These are phyloP conservation scores for Ophiostoma novo-ulmi DNA, from an alignment of 2,329 filamentous ascomycete genomes.

Conservation along the genomic window DNA sequence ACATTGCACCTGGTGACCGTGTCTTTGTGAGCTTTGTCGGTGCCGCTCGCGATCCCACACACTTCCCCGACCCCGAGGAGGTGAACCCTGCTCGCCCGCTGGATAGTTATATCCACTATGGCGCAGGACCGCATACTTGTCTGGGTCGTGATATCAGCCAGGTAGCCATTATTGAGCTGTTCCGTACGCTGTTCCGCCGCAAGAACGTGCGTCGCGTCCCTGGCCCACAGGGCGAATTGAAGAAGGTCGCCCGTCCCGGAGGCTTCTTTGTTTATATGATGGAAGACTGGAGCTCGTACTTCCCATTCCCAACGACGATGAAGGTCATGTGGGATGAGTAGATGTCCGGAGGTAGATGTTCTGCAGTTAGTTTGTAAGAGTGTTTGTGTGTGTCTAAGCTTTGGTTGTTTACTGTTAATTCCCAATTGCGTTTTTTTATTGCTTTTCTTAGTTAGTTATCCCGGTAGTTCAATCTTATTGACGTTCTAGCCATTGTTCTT, in stretches of 20 bases:
- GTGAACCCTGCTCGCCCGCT: slow-evolving; percentile 61
- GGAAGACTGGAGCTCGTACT: slow-evolving; percentile 55
- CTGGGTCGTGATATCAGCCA: slow-evolving; percentile 57
- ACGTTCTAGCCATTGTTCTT: too few species aligned
- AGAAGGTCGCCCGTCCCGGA: slow-evolving; percentile 54
- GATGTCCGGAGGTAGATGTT: neutral
- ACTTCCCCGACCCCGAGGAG: slow-evolving; percentile 57
- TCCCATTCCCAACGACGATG: slow-evolving; percentile 49
- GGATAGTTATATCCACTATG: slow-evolving; percentile 60
- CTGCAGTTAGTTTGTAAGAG: neutral
- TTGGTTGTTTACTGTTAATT: too few species aligned
- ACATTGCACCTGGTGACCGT: slow-evolving; percentile 51
- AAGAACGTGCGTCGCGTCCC: slow-evolving; percentile 56
- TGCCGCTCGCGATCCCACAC: slow-evolving; percentile 50
- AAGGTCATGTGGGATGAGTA: slow-evolving; percentile 48
- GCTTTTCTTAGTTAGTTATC: too few species aligned
- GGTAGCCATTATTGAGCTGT: slow-evolving; percentile 61
- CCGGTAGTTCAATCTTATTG: too few species aligned
- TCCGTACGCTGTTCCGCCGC: slow-evolving; percentile 59
- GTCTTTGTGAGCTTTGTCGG: slow-evolving; percentile 59
- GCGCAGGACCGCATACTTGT: slow-evolving; percentile 57
- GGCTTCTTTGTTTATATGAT: slow-evolving; percentile 59
- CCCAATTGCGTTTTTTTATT: too few species aligned
- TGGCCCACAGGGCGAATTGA: slow-evolving; percentile 61
- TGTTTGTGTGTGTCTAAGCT: neutral